Evolutionary conservation across 2,329 filamentous ascomycete genomes (phyloP).

Genomic region (Hypomyces perniciosus): DNA sequence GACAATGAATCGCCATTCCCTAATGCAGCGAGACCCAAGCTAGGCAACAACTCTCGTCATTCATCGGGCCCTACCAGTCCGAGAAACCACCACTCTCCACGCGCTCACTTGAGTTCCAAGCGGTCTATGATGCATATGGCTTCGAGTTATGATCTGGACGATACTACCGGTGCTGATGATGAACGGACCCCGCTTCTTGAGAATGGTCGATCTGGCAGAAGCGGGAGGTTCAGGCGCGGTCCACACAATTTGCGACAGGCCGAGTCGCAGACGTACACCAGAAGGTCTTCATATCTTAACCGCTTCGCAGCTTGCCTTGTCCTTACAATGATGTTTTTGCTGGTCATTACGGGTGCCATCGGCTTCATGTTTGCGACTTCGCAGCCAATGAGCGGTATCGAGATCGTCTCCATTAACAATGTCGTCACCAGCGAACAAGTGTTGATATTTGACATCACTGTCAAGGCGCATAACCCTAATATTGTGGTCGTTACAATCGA

Average conservation of each 20-base stretch:
- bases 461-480: conserved; percentile 87
- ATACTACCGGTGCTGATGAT: conserved; percentile 71
- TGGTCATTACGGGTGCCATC: conserved; percentile 78
- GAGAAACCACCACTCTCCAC: conserved; percentile 41
- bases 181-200: conserved; percentile 77
- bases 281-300: conserved; percentile 57
- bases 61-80: conserved; percentile 67
- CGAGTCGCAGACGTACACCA: conserved; percentile 65
- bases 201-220: conserved; percentile 50
- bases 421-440: conserved; percentile 92
- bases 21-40: conserved; percentile 57
- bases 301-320: conserved; percentile 83
- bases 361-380: conserved; percentile 89
- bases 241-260: conserved; percentile 58
- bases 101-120: conserved; percentile 35
- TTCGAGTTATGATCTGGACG: conserved; percentile 71
- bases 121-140: conserved; percentile 54
- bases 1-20: conserved; percentile 75
- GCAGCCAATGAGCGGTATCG: conserved; percentile 74
- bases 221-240: conserved; percentile 52
- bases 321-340: conserved; percentile 71
- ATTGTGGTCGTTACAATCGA: conserved; percentile 81
- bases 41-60: conserved; percentile 51
- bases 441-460: conserved; percentile 85
- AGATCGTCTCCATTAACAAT: conserved; percentile 75